Conservation (phyloP, 805 yeast genomes). For the Candida germanica region DNA sequence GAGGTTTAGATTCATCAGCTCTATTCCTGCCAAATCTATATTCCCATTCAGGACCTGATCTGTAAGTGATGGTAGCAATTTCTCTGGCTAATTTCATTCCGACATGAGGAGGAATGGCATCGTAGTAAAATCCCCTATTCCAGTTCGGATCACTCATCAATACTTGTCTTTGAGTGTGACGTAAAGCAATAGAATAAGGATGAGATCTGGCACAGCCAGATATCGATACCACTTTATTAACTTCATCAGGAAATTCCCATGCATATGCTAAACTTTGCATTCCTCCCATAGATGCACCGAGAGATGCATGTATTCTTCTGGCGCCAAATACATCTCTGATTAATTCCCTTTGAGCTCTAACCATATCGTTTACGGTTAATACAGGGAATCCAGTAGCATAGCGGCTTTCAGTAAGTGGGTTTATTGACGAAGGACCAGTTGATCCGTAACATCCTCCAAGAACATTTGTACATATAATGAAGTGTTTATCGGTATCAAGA, state of each 20-base stretch:
- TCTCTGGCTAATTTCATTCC: conserved; percentile 95
- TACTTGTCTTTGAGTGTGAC: conserved; percentile 90
- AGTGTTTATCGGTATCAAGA: conserved; percentile 77
- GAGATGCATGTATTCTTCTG: conserved; percentile 64
- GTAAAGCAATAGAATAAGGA: conserved; percentile 90
- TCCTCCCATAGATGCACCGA: conserved; percentile 98
- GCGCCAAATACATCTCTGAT: conserved; percentile 63
- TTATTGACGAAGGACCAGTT: conserved; percentile 83
- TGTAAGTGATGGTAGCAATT: conserved; percentile 88
- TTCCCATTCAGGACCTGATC: conserved; percentile 98
- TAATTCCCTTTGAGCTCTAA: conserved; percentile 77
- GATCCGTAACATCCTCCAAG: conserved; percentile 95
- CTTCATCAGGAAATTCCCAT: conserved; percentile 74
- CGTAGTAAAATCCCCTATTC: conserved; percentile 88
- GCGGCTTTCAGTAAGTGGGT: conserved; percentile 61
- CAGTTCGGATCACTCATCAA: conserved; percentile 93
- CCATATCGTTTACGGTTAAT: conserved; percentile 84
- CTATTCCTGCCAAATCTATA: conserved; percentile 84
- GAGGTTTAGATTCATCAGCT: conserved; percentile 71
- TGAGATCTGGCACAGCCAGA: conserved; percentile 93
- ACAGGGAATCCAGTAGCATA: conserved; percentile 90
- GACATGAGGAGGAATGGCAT: conserved; percentile 78
- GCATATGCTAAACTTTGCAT: conserved; percentile 93
- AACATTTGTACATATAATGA: conserved; percentile 86
- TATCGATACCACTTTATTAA: conserved; percentile 70